A percentile compares a stretch with the other conserved stretches of the same genome.
phyloP scores from a whole-genome alignment of 1,139 yeast genomes.

The Pichia sp. region DNA sequence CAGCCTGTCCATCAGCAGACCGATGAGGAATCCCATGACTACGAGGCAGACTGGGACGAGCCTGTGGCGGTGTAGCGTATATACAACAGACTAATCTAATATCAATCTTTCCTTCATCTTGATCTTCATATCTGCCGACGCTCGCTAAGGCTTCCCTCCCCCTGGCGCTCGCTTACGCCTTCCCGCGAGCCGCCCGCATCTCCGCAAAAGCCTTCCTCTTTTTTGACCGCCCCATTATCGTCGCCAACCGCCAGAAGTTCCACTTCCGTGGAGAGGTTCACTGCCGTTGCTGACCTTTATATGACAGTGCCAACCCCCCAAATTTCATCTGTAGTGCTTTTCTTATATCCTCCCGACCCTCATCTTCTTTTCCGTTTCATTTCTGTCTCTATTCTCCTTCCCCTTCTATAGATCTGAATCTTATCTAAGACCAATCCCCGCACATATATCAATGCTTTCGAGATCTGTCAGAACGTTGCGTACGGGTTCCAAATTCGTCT shows the following conservation, averaged over 20 bases:
- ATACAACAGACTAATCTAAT: background rate
- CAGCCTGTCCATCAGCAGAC: slow-evolving; percentile 26
- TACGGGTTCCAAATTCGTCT: background rate
- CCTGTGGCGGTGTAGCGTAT: slow-evolving; percentile 22
- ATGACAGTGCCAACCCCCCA: too few relatives aligned
- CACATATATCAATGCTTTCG: background rate
- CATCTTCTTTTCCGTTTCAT: too few relatives aligned
- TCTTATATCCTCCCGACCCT: too few relatives aligned
- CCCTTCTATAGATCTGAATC: too few relatives aligned
- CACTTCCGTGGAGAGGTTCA: background rate
- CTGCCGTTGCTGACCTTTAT: too few relatives aligned
- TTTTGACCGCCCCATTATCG: background rate
- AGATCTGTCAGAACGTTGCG: background rate
- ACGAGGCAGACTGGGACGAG: slow-evolving; percentile 35
- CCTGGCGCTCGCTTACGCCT: background rate
- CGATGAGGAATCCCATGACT: slow-evolving; percentile 33
- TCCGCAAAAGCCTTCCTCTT: background rate
- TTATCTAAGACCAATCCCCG: background rate
- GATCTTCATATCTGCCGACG: background rate
- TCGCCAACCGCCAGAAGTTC: background rate
- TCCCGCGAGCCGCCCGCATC: background rate
- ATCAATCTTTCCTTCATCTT: background rate
- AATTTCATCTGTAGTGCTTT: too few relatives aligned
- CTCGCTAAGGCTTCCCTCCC: background rate
- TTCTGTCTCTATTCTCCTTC: too few relatives aligned